A percentile compares a stretch with the other conserved stretches of the same genome.
phyloP scores from a whole-genome alignment of 768 basidiomycete genomes.

The Tubosaeta sp. region DNA sequence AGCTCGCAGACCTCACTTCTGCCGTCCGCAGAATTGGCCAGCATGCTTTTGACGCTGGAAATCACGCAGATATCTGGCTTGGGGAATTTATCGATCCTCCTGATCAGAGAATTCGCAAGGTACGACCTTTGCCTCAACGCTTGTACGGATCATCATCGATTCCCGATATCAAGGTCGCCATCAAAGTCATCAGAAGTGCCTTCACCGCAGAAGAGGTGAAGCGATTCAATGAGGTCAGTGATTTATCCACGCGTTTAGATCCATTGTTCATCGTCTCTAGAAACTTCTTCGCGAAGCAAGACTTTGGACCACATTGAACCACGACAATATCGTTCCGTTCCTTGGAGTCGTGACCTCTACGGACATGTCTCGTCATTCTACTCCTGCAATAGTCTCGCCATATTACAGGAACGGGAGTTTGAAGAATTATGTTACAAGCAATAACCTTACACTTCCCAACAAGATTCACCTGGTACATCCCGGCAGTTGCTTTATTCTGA shows the following conservation, averaged over 20 bases:
- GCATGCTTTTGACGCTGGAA: slow-evolving; percentile 15
- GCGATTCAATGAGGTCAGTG: slow-evolving; percentile 19
- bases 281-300: slow-evolving; percentile 27
- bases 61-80: slow-evolving; percentile 23
- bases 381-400: slow-evolving; percentile 24
- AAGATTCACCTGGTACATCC: slow-evolving; percentile 23
- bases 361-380: slow-evolving; percentile 12
- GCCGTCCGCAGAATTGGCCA: slow-evolving; percentile 12
- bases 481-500: neutral
- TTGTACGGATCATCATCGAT: neutral
- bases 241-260: neutral
- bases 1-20: slow-evolving; percentile 20
- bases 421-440: slow-evolving; percentile 10
- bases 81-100: slow-evolving; percentile 16
- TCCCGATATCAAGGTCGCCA: slow-evolving; percentile 17
- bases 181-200: slow-evolving; percentile 24
- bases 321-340: slow-evolving; percentile 24
- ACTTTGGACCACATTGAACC: slow-evolving; percentile 21
- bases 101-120: slow-evolving; percentile 4
- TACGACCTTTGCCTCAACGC: neutral
- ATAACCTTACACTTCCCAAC: slow-evolving; percentile 2
- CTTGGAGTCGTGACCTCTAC: slow-evolving; percentile 17
- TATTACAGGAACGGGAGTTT: slow-evolving; percentile 25
- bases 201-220: slow-evolving; percentile 14
- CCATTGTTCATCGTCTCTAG: slow-evolving; percentile 2